Evolutionary conservation across 768 basidiomycete species (phyloP).

Genomic region (Tubosaeta sp.): DNA sequence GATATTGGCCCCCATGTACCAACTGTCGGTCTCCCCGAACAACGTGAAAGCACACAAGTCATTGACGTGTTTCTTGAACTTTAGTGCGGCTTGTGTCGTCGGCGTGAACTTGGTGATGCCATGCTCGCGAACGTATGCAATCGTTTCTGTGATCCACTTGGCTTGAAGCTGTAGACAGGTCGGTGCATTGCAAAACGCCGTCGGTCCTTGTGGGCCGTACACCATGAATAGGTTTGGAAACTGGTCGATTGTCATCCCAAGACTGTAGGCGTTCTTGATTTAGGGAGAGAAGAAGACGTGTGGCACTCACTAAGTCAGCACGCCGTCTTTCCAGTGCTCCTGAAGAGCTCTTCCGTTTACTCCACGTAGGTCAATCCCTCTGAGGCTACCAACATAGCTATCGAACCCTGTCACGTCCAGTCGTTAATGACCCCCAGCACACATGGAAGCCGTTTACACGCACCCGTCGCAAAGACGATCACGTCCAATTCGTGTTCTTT

Average conservation of each 20-base stretch:
- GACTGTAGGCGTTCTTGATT: not conserved
- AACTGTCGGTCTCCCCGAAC: not conserved
- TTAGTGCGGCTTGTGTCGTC: not conserved
- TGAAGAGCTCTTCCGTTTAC: slow-evolving; percentile 8
- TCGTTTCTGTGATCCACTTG: slow-evolving; percentile 10
- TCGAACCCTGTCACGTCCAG: slow-evolving; percentile 13
- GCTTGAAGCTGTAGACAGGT: slow-evolving; percentile 5
- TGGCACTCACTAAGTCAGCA: slow-evolving; percentile 11
- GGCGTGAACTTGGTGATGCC: slow-evolving; percentile 14
- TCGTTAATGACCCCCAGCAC: not conserved
- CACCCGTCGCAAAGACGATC: slow-evolving; percentile 17
- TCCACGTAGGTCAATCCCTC: slow-evolving; percentile 10
- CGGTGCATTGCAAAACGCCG: slow-evolving; percentile 8
- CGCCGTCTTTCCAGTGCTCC: slow-evolving; percentile 13
- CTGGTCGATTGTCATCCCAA: slow-evolving; percentile 12
- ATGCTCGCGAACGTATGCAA: slow-evolving; percentile 8
- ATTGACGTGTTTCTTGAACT: slow-evolving; percentile 11
- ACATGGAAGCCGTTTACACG: not conserved
- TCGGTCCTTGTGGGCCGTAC: slow-evolving; percentile 10
- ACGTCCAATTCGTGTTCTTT: slow-evolving; percentile 11
- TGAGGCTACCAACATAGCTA: slow-evolving; percentile 2
- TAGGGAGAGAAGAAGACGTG: not conserved
- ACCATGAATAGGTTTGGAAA: slow-evolving; percentile 13
- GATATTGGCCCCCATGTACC: slow-evolving; percentile 9
- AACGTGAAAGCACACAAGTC: slow-evolving; percentile 1